Evolutionary conservation across 345 rosid genomes (phyloP), one percentile per base, ranked within the genome.

Genomic region (Barbarea vulgaris): DNA sequence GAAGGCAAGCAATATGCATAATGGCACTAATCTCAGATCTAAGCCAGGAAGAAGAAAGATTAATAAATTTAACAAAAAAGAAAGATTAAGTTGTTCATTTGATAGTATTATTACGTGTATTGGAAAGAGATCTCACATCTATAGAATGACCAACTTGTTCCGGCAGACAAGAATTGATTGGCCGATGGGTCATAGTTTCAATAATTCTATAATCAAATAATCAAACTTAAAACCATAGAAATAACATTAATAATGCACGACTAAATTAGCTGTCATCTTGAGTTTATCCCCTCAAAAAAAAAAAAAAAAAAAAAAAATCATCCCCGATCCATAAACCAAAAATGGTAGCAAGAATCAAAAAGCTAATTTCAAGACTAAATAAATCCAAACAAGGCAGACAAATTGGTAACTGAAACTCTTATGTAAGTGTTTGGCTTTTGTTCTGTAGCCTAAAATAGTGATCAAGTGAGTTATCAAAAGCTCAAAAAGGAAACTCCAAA

Each of bases 261-360:
- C 14, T 67, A 17, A 36, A 31, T 69, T 69, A 67, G 79, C 67
- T 75, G 79, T 58, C 73, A 58, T 58, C 68, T 51, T 46, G 25
- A 37, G 19, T 50, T 22, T 30, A 46, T 6, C 7, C 7, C 33
- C 30, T 5, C 25, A 24, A 24, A 24, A 24, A 24, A 24, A 24
- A 24, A 24, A 0, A 9, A 54, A 50, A 33, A 30, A 31, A 18
- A 11, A 8, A 36, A 24, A 12, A 7, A 31, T 24, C 36, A 68
- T 11, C 44, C 15, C 9, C 30, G 57, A 64, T 55, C 57, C 3
- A 41, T 54, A 22, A 34, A 48, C 9, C 18, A 19, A 3, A 60
- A 61, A 48, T 25, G 55, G 4, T 64, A 54, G 25, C 65, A 74
- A 64, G 39, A 73, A 64, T 31, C 54, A 22, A 64, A 64, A 65